Evolutionary conservation across 176 grass and related monocot species (phyloP).

Genomic region (Neostapfia colusana): DNA sequence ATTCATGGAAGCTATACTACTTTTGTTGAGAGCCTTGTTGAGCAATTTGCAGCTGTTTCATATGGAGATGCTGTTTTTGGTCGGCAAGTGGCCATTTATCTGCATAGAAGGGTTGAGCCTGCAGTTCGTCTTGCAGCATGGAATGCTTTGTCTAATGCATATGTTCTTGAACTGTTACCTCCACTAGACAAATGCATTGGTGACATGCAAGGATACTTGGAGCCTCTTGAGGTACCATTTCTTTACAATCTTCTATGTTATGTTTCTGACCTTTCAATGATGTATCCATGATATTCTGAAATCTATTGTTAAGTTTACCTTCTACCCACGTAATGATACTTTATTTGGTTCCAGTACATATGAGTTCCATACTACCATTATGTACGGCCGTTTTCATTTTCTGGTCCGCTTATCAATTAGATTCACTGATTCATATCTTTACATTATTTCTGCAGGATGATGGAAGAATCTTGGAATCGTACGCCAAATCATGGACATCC

Average conservation of each 20-base stretch:
- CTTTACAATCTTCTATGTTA: conserved; percentile 30
- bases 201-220: conserved; percentile 64
- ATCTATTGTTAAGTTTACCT: conserved; percentile 12
- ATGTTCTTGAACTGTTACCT: conserved; percentile 82
- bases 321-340: not conserved
- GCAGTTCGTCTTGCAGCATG: conserved; percentile 63
- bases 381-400: not conserved
- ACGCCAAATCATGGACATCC: conserved; percentile 79
- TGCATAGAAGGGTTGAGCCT: conserved; percentile 68
- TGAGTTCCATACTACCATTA: conserved; percentile 11
- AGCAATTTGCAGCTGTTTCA: conserved; percentile 82
- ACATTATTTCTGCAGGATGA: conserved; percentile 53
- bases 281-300: conserved; percentile 1
- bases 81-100: conserved; percentile 87
- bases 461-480: conserved; percentile 75
- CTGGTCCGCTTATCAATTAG: not conserved
- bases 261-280: conserved; percentile 21
- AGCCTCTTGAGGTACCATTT: conserved; percentile 78
- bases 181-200: conserved; percentile 73
- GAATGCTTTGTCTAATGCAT: conserved; percentile 66
- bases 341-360: conserved; percentile 7
- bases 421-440: conserved; percentile 18
- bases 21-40: conserved; percentile 74
- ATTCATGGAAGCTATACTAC: conserved; percentile 88
- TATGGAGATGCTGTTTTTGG: conserved; percentile 81